Conservation (phyloP, 2,329 filamentous ascomycete genomes). For the Pyricularia sp. region DNA sequence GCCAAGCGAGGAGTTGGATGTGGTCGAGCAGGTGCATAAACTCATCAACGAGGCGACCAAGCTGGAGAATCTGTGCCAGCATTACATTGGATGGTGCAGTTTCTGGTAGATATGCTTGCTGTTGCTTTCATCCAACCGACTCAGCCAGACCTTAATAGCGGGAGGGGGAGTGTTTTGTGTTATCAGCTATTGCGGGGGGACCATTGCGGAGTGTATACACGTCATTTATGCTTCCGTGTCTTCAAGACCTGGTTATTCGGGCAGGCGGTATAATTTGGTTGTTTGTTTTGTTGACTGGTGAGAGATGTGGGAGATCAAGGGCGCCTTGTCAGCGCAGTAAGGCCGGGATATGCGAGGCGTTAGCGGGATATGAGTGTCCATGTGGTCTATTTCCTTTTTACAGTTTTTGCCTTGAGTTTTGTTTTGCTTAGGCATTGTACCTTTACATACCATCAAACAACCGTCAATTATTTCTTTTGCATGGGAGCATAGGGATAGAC, state of each 20-base stretch:
- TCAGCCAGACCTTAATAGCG: not conserved
- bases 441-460: not conserved
- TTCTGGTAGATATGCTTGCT: conserved; percentile 61
- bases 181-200: too few relatives aligned
- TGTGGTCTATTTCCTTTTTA: not conserved
- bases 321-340: not conserved
- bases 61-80: conserved; percentile 94
- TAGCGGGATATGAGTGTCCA: not conserved
- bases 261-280: not conserved
- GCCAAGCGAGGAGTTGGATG: conserved; percentile 70
- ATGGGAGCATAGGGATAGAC: not conserved
- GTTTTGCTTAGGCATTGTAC: not conserved
- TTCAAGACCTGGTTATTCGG: too few relatives aligned
- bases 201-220: too few relatives aligned
- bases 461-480: not conserved
- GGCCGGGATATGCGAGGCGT: not conserved
- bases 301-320: not conserved
- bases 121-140: not conserved
- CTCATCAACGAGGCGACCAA: conserved; percentile 93
- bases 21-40: conserved; percentile 86
- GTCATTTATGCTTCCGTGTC: too few relatives aligned
- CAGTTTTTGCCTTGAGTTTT: not conserved
- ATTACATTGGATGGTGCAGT: conserved; percentile 98
- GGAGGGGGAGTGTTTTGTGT: not conserved
- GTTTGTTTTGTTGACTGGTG: not conserved